phyloP scores from a whole-genome alignment of 495 filamentous ascomycete genomes.

The Aspergillus avenaceus region DNA sequence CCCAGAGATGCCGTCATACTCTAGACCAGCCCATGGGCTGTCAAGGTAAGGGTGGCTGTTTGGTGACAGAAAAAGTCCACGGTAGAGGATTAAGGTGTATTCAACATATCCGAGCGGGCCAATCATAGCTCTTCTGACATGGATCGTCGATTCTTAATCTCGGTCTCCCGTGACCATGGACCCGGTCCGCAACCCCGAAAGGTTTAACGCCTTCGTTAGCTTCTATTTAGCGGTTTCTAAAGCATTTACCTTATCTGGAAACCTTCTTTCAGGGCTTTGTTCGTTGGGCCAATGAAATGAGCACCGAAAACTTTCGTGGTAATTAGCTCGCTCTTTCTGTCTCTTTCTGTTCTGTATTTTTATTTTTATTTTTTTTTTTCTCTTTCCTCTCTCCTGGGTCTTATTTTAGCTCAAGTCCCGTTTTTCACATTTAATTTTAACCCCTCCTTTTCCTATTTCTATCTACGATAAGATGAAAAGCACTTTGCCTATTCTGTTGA shows the following conservation, averaged over 20 bases:
- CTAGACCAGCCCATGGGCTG: not conserved
- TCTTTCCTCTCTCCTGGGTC: not conserved
- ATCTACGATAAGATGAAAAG: not conserved
- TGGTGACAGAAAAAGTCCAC: not conserved
- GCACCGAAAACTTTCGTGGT: not conserved
- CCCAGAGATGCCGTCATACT: conserved; percentile 4
- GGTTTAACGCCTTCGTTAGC: conserved; percentile 3
- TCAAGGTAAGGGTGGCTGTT: not conserved
- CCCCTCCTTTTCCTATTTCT: conserved; percentile 6
- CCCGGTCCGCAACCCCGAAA: conserved; percentile 11
- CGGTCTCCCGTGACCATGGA: conserved; percentile 8
- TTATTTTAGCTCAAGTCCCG: too few relatives aligned
- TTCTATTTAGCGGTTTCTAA: not conserved
- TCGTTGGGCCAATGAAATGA: not conserved
- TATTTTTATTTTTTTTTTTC: conserved; percentile 3
- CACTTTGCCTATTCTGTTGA: conserved; percentile 11
- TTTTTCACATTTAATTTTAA: too few relatives aligned
- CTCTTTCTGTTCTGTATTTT: not conserved
- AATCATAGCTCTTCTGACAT: not conserved
- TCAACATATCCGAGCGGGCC: not conserved
- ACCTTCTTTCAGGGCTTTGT: not conserved
- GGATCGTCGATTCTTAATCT: conserved; percentile 1
- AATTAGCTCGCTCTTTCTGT: not conserved
- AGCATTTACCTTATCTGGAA: conserved; percentile 1
- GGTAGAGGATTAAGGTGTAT: not conserved